Percentiles rank a stretch among this genome's conserved stretches.
phyloP scores from a whole-genome alignment of 352 stramenopile species.

The Phytophthora nicotianae region DNA sequence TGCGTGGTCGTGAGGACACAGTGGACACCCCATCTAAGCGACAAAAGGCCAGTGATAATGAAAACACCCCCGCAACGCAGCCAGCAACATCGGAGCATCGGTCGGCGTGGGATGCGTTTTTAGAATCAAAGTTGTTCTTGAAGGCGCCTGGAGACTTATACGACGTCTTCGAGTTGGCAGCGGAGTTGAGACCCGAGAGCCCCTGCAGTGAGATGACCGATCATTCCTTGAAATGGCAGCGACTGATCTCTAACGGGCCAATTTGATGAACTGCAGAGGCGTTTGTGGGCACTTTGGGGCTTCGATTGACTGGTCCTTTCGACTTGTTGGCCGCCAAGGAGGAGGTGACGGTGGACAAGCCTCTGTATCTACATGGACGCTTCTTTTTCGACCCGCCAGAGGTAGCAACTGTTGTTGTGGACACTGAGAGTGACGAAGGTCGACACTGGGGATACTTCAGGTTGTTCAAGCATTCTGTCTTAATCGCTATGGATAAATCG shows the following conservation, averaged over 20 bases:
- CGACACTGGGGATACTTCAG: conserved; percentile 64
- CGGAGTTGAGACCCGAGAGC: conserved; percentile 26
- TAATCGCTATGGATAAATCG: no score
- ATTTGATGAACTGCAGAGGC: conserved; percentile 38
- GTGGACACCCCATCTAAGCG: conserved; percentile 8
- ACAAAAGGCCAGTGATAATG: conserved; percentile 9
- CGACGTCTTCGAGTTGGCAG: conserved; percentile 51
- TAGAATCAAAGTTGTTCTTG: conserved; percentile 44
- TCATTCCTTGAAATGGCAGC: background rate
- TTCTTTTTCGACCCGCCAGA: conserved; percentile 63
- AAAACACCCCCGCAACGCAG: background rate
- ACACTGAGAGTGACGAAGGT: conserved; percentile 19
- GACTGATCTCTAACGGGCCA: conserved; percentile 6
- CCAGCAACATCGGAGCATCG: background rate
- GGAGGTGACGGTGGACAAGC: conserved; percentile 36
- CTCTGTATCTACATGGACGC: conserved; percentile 57
- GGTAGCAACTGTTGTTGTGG: conserved; percentile 42
- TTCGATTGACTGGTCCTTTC: conserved; percentile 56
- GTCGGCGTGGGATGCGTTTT: conserved; percentile 42
- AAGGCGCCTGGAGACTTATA: conserved; percentile 48
- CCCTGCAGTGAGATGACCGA: conserved; percentile 37
- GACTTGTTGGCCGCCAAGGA: conserved; percentile 43
- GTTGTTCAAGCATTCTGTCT: conserved; percentile 16
- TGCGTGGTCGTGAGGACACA: conserved; percentile 22
- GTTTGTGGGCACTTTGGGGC: conserved; percentile 46